Evolutionary conservation across 352 stramenopile genomes (phyloP).

Genomic region (Phytopythium mirpurense): DNA sequence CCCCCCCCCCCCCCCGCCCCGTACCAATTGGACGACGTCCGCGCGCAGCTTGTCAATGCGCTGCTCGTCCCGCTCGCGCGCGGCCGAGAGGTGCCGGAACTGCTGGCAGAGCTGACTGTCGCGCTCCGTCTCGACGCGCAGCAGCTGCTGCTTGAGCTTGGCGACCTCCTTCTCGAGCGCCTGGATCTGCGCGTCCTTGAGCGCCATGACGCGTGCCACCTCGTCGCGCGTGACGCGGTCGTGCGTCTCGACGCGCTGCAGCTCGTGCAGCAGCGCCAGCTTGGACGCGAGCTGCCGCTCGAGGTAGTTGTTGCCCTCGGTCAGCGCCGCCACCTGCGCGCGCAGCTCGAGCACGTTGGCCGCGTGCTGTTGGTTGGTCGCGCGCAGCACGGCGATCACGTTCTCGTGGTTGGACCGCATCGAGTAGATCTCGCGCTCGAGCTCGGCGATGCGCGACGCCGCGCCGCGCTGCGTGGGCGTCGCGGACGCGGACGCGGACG

Average conservation of each 20-base stretch:
- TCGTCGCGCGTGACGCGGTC: constrained; percentile 27
- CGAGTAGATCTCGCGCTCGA: constrained; percentile 55
- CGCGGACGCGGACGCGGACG: constrained; percentile 11
- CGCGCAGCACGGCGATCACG: constrained; percentile 54
- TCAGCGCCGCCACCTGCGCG: constrained; percentile 52
- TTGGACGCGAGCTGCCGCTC: constrained; percentile 58
- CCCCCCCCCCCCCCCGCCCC: too few species aligned
- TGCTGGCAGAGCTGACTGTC: constrained; percentile 56
- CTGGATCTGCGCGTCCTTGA: constrained; percentile 55
- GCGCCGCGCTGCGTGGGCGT: constrained; percentile 7
- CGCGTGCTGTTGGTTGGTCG: constrained; percentile 66
- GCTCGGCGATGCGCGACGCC: constrained; percentile 32
- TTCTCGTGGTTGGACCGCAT: constrained; percentile 70
- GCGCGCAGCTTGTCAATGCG: constrained; percentile 46
- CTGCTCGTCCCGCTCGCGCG: constrained; percentile 42
- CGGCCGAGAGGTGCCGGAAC: constrained; percentile 30
- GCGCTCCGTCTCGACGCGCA: constrained; percentile 41
- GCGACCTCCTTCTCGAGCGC: constrained; percentile 51
- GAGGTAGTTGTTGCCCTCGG: constrained; percentile 52
- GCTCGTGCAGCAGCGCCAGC: constrained; percentile 40
- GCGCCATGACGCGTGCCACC: constrained; percentile 37
- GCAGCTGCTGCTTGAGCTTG: constrained; percentile 34
- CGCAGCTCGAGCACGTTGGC: constrained; percentile 60
- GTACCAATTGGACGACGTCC: constrained; percentile 50
- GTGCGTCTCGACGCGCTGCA: constrained; percentile 34